Conservation (phyloP, 306 rosid genomes). For the Cajanus cajan region DNA sequence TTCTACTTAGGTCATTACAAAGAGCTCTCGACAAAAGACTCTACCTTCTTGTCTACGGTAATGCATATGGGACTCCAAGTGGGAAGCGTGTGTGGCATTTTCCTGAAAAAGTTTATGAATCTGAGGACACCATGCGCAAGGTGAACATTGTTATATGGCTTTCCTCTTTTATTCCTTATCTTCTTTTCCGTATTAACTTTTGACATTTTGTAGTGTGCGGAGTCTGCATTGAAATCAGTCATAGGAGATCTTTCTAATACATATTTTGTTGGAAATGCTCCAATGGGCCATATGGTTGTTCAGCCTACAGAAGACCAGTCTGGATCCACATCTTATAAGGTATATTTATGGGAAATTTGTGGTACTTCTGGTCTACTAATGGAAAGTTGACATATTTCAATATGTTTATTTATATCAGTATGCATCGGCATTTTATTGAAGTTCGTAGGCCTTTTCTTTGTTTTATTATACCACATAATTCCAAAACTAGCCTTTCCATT, state of each 20-base stretch:
- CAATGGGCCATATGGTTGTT: constrained; percentile 75
- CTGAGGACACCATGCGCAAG: constrained; percentile 81
- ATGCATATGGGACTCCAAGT: constrained; percentile 52
- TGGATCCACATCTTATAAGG: constrained; percentile 61
- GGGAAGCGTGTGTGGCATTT: constrained; percentile 80
- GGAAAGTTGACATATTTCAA: background rate
- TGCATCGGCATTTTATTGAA: background rate
- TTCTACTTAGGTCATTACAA: constrained; percentile 66
- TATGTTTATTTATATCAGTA: background rate
- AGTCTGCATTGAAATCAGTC: constrained; percentile 69
- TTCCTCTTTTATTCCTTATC: background rate
- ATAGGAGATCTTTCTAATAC: constrained; percentile 80
- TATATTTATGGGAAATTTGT: constrained; percentile 22
- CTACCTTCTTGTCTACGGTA: constrained; percentile 72
- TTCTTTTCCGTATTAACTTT: background rate
- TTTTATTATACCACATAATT: background rate
- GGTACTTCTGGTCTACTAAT: background rate
- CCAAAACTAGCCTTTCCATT: background rate
- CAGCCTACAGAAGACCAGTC: constrained; percentile 47
- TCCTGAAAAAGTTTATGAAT: constrained; percentile 73
- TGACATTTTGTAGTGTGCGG: constrained; percentile 73
- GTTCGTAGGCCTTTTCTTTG: background rate
- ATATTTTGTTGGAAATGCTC: constrained; percentile 97
- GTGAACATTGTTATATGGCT: constrained; percentile 39
- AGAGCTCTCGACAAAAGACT: constrained; percentile 92